Evolutionary conservation across 306 rosid species (phyloP), one percentile per base, ranked within the genome.

Genomic region (Chamaecrista fasciculata): DNA sequence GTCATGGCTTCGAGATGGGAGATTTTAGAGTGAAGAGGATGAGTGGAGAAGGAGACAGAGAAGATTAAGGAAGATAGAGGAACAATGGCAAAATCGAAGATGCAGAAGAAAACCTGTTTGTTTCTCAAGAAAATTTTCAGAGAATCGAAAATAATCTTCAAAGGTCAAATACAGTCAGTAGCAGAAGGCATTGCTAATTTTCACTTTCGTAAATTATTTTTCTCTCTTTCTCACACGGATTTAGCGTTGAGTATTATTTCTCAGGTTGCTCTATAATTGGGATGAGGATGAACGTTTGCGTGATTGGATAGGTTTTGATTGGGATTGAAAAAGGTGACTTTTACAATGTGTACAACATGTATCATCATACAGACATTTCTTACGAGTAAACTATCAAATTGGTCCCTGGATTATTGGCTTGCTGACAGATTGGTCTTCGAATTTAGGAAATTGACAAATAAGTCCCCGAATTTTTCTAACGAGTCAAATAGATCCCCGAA

Each of bases 1-100:
- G 95, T 89, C 59, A 92, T 72, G 70, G 84, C 75, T 18, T 92
- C 96, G 18, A 92, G 96, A 37, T 71, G 79, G 81, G 43, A 69
- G 83, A 92, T 80, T 76, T 79, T 78, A 46, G 81, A 67, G 26
- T 78, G 73, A 61, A 78, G 78, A 9, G 78, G 62, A 21, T 72
- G 83, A 49, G 90, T 75, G 70, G 51, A 50, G 79, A 84, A 69
- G 57, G 87, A 81, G 77, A 80, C 80, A 51, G 76, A 75, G 70
- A 89, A 57, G 28, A 75, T 49, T 64, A 87, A 86, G 69, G 62
- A 49, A 20, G 96, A 86, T 28, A 87, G 92, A 11, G 96, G 98
- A 73, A 92, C 47, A 1, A 85, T 65, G 0, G 80, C 29, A 74
- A 86, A 72, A 75, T 68, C 11, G 44, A 86, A 80, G 11, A 92